Percentiles rank a stretch among this genome's conserved stretches.
Conservation (phyloP, 129 eudicot species). For the Arctium minus region DNA sequence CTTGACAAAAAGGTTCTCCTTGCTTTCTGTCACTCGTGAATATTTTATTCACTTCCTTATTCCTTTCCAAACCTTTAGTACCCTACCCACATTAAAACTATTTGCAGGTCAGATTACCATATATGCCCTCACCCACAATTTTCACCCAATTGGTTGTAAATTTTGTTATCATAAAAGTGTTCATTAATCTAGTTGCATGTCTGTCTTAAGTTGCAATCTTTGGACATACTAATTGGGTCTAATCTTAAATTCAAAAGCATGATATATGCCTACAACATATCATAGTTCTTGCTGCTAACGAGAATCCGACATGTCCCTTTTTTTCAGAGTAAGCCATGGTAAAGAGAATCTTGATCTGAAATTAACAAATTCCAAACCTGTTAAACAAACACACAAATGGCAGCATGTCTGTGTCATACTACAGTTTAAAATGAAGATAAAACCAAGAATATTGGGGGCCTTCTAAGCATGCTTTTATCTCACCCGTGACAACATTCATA, state of each 20-base stretch:
- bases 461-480: not conserved
- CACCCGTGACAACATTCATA: not conserved
- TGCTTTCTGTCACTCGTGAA: conserved; percentile 17
- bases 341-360: not conserved
- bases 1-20: conserved; percentile 1
- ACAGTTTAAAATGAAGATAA: not conserved
- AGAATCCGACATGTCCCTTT: not conserved
- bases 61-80: not conserved
- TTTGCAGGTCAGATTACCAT: not conserved
- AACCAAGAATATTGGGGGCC: not conserved
- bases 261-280: not conserved
- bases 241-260: not conserved
- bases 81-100: not conserved
- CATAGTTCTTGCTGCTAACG: not conserved
- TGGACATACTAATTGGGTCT: too few species aligned
- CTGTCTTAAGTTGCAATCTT: too few species aligned
- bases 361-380: not conserved
- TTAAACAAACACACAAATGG: not conserved
- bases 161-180: not conserved
- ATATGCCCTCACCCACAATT: not conserved
- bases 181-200: not conserved
- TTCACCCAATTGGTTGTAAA: not conserved
- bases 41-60: not conserved
- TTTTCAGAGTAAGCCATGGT: not conserved
- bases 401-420: not conserved